Evolutionary conservation across 106 monocot genomes (phyloP).

Genomic region (Iris macrosiphon): DNA sequence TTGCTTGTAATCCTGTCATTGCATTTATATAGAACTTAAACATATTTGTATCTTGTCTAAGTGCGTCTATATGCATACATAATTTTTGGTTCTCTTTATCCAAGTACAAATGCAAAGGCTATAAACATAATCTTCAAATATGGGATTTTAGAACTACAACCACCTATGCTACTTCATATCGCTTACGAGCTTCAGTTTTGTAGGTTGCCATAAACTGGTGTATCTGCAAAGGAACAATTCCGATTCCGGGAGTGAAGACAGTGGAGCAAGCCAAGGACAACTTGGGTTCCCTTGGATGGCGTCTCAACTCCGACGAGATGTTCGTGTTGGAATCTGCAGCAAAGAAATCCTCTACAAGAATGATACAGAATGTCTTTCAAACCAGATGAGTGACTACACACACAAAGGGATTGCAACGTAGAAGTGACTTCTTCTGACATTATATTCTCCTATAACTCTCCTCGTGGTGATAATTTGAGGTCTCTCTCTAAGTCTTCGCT

Average conservation of each 20-base stretch:
- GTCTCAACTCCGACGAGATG: conserved; percentile 65
- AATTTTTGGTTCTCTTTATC: too few relatives aligned
- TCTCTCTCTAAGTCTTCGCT: too few relatives aligned
- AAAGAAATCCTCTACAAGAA: conserved; percentile 51
- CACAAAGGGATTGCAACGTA: too few relatives aligned
- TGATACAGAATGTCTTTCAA: conserved; percentile 96
- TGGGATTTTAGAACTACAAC: neutral
- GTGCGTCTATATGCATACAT: too few relatives aligned
- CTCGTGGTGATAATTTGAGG: too few relatives aligned
- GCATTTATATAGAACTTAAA: too few relatives aligned
- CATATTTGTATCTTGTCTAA: too few relatives aligned
- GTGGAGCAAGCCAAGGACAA: conserved; percentile 80
- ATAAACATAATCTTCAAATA: too few relatives aligned
- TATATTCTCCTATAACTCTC: too few relatives aligned
- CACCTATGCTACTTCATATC: neutral
- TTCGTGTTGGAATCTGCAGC: conserved; percentile 67
- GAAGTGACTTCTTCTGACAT: too few relatives aligned
- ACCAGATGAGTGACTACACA: conserved; percentile 43
- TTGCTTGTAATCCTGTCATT: too few relatives aligned
- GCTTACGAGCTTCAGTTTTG: neutral
- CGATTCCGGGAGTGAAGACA: conserved; percentile 89
- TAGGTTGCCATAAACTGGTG: conserved; percentile 99
- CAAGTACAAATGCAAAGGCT: too few relatives aligned
- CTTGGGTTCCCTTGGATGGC: conserved; percentile 88
- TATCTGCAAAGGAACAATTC: conserved; percentile 92